Evolutionary conservation across 495 filamentous ascomycete genomes (phyloP).

Genomic region (Podospora appendiculata): DNA sequence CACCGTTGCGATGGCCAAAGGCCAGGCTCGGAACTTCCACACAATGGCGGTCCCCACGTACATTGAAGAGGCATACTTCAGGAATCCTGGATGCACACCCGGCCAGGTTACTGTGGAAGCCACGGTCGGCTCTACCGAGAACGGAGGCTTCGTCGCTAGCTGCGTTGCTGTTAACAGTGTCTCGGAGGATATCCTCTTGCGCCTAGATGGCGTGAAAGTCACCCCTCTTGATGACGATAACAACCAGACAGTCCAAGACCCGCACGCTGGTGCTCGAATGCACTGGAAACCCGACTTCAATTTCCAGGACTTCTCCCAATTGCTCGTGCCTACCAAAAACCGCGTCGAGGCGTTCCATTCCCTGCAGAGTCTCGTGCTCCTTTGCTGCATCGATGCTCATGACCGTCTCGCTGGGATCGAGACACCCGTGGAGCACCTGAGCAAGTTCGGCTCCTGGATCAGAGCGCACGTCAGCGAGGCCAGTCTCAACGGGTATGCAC

Average conservation of each 20-base stretch:
- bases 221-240: not conserved
- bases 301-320: not conserved
- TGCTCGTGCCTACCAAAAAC: not conserved
- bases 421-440: too few species aligned
- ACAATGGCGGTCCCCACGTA: not conserved
- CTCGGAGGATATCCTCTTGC: not conserved
- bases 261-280: not conserved
- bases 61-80: not conserved
- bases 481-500: too few species aligned
- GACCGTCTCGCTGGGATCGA: too few species aligned
- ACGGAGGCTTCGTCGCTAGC: not conserved
- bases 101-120: not conserved
- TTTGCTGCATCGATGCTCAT: not conserved
- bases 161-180: not conserved
- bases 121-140: not conserved
- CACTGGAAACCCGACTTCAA: not conserved
- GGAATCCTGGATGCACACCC: not conserved
- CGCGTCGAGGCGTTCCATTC: not conserved
- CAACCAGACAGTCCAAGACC: not conserved
- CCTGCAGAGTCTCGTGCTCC: not conserved
- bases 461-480: too few species aligned
- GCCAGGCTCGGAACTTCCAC: not conserved
- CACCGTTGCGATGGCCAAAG: not conserved
- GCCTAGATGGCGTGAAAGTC: not conserved
- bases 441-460: too few species aligned